A percentile compares a stretch with the other conserved stretches of the same genome.
Conservation (phyloP, 78 protist genomes). For the Planoprotostelium fungivorum region DNA sequence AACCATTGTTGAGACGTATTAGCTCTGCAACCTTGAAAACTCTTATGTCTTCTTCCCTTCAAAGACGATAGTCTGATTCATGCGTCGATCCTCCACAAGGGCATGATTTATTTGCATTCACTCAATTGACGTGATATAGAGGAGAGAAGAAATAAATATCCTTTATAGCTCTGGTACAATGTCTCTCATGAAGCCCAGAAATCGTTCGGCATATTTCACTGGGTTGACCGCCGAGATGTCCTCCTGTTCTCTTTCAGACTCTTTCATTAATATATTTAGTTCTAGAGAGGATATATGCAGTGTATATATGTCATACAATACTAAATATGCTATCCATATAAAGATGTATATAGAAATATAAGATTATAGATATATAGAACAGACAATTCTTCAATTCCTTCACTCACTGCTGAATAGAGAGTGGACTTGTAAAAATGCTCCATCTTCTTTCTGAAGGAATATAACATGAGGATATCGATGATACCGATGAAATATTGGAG, state of each 20-base stretch:
- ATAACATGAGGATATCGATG: constrained; percentile 79
- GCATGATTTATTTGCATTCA: too few relatives aligned
- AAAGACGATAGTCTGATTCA: too few relatives aligned
- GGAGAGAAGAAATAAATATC: not conserved
- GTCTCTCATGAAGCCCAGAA: constrained; percentile 44
- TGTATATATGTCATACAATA: not conserved
- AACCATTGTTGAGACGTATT: too few relatives aligned
- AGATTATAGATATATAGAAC: not conserved
- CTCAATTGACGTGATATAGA: not conserved
- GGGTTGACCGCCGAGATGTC: constrained; percentile 58
- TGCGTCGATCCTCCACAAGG: too few relatives aligned
- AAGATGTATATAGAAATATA: not conserved
- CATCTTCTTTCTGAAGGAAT: constrained; percentile 66
- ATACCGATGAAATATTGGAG: constrained; percentile 74
- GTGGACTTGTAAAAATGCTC: constrained; percentile 69
- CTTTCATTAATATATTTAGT: too few relatives aligned
- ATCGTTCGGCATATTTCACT: constrained; percentile 57
- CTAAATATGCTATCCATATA: not conserved
- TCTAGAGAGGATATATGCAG: too few relatives aligned
- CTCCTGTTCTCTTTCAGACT: constrained; percentile 6
- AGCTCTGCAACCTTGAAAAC: too few relatives aligned
- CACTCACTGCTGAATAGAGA: constrained; percentile 32
- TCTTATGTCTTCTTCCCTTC: too few relatives aligned
- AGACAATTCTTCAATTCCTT: not conserved
- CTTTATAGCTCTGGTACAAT: constrained; percentile 6